Conservation (phyloP, 257 asterid genomes). For the Cinchona pubescens region DNA sequence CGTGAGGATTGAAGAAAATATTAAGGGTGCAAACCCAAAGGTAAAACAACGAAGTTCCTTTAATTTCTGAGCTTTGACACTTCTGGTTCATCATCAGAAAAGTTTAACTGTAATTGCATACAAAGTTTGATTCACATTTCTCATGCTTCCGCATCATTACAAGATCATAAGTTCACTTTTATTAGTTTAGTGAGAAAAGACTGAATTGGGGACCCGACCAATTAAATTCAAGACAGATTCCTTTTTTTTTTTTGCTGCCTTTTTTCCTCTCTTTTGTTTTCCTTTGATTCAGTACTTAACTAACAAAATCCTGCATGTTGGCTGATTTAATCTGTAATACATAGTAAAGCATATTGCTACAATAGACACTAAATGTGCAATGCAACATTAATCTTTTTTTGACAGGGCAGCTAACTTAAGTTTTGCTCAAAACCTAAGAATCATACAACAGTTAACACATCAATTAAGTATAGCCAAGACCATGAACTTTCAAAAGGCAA, state of each 20-base stretch:
- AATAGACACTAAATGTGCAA: too few relatives aligned
- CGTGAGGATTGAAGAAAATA: background rate
- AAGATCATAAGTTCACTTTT: background rate
- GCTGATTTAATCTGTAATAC: too few relatives aligned
- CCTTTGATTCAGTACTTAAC: background rate
- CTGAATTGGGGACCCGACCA: background rate
- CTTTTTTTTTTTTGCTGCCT: too few relatives aligned
- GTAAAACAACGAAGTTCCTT: background rate
- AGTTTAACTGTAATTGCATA: background rate
- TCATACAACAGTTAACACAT: background rate
- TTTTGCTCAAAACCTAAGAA: background rate
- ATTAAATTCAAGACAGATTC: background rate
- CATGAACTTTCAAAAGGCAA: background rate
- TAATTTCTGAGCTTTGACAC: conserved; percentile 1
- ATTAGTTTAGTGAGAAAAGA: background rate
- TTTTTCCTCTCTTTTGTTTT: background rate
- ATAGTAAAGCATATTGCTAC: background rate
- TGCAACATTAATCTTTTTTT: background rate
- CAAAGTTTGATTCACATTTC: background rate
- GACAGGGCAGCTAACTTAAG: too few relatives aligned
- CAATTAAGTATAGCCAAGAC: background rate
- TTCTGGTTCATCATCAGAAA: background rate
- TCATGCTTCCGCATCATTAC: background rate
- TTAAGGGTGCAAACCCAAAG: background rate
- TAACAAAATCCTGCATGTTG: too few relatives aligned